Conservation (phyloP, 305 asterid genomes). For the Solanum hybrid region DNA sequence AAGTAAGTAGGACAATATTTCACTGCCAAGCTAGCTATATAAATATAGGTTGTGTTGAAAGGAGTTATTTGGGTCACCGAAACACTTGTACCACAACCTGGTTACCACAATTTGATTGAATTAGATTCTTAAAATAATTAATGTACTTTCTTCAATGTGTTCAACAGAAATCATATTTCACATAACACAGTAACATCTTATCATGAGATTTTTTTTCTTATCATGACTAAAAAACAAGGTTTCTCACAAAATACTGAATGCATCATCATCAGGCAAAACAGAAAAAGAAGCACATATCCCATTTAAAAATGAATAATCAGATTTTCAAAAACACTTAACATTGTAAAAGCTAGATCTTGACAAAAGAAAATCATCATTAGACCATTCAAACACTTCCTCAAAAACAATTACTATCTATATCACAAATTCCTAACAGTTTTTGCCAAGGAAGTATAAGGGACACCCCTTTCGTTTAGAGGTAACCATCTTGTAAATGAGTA, state of each 20-base stretch:
- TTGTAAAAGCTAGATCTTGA: not conserved
- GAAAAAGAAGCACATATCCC: not conserved
- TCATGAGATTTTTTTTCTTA: not conserved
- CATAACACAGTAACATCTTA: not conserved
- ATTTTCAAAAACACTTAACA: not conserved
- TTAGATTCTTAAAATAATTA: not conserved
- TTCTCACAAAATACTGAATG: not conserved
- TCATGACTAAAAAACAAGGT: not conserved
- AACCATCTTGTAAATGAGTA: not conserved
- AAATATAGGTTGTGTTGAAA: not conserved
- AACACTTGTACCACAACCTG: not conserved
- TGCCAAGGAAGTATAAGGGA: not conserved
- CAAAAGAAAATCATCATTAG: not conserved
- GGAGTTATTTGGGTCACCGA: not conserved
- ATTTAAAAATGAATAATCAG: not conserved
- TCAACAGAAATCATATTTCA: not conserved
- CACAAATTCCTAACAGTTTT: not conserved
- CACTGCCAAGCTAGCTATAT: not conserved
- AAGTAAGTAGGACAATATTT: not conserved
- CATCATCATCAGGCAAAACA: not conserved
- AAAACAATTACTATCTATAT: not conserved
- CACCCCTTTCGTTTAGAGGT: not conserved
- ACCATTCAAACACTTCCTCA: not conserved
- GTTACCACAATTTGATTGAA: not conserved
- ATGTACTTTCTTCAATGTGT: not conserved